Evolutionary conservation across 1,284 basidiomycete species (phyloP), one percentile per base, ranked within the genome.

Genomic region (Moesziomyces antarcticus): DNA sequence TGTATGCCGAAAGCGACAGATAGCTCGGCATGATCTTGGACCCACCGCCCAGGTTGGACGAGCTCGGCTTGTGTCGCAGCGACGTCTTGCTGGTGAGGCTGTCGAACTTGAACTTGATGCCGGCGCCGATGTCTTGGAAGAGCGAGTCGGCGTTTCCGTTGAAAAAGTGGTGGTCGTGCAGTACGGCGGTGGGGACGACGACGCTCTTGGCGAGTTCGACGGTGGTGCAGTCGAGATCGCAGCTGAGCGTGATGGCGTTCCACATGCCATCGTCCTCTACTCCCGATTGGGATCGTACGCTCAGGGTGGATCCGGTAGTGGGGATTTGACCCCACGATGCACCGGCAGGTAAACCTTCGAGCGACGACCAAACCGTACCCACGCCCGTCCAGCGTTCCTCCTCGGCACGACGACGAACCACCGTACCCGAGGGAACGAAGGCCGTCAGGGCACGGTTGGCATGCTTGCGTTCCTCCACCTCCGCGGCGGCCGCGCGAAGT

Each of bases 251-350:
- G 46, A 80, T 60, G 14, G 61, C 55, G 44, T 74, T 69, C 79
- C 79, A 80, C 37, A 80, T 54, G 1, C 79, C 79, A 30, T 80
- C 77, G 43, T 80, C 77, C 27, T 75, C 73, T 33, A 64, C 27
- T 11, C 60, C 67, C 27, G 45, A 46, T 25, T 50, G 20, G 41
- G 56, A 56, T 9, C 54, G 56, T 18, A 41, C 44, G n/a, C 56
- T 58, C 9, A 69, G 52, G n/a, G 60, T 58, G 5, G 55, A 55
- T 2, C 65, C 59, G 5, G 25, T 46, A 1, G 60, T 57, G 1
- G 77, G 77, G 40, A 79, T 79, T 11, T 35, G 40, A 22, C 53
- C 44, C 59, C 60, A 73, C 0, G 30, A 30, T 1, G 65, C 65
- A n/a, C 77, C 79, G 8, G 69, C 70, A 33, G 79, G 75, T 24